A percentile compares a stretch with the other conserved stretches of the same genome.
phyloP scores from a whole-genome alignment of 2,329 filamentous ascomycete species.

The Colletotrichum zoysiae region DNA sequence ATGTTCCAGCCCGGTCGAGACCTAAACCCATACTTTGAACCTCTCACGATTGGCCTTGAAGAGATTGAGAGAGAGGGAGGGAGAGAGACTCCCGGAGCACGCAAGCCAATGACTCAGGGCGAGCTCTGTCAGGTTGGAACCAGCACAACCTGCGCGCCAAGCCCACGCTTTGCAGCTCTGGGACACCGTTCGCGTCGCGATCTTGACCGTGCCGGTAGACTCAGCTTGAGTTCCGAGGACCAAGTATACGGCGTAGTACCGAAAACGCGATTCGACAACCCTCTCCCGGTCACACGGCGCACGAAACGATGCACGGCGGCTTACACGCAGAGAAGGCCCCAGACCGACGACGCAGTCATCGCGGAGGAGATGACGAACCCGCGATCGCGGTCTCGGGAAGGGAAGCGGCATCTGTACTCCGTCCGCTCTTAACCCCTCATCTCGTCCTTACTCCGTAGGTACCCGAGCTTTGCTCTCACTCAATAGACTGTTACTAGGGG shows the following conservation, averaged over 20 bases:
- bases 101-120: constrained; percentile 2
- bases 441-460: not conserved
- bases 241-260: not conserved
- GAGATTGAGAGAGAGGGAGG: not conserved
- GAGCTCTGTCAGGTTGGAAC: not conserved
- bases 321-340: constrained; percentile 3
- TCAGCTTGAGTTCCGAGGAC: not conserved
- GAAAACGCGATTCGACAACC: not conserved
- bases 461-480: not conserved
- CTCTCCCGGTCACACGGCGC: constrained; percentile 1
- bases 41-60: not conserved
- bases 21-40: not conserved
- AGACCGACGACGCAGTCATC: not conserved
- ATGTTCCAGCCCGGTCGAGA: constrained; percentile 1
- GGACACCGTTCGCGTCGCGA: not conserved
- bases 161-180: not conserved
- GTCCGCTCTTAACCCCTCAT: not conserved
- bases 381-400: not conserved
- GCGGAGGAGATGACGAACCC: not conserved
- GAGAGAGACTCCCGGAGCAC: not conserved
- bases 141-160: not conserved
- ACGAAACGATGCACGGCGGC: not conserved
- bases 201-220: not conserved
- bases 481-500: not conserved
- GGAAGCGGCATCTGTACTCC: not conserved